Percentiles rank a stretch among this genome's conserved stretches.
Evolutionary conservation across 805 yeast genomes (phyloP).

Genomic region (Kodamaea neixiangensis): DNA sequence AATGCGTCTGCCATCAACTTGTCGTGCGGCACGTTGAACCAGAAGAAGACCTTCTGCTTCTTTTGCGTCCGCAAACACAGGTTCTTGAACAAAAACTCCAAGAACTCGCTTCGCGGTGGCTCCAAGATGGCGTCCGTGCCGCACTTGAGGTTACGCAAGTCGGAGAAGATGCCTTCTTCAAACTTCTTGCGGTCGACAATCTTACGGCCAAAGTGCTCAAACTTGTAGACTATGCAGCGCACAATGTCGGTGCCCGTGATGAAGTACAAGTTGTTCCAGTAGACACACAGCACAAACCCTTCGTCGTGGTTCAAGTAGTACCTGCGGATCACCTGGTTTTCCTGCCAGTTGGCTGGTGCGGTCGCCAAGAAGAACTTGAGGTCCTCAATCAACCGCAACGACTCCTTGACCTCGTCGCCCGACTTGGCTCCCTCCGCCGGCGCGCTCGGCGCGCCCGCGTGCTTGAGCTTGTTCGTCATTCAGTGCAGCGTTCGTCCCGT

Average conservation of each 20-base stretch:
- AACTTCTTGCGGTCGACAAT: constrained; percentile 87
- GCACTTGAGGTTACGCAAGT: constrained; percentile 80
- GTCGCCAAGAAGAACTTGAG: constrained; percentile 84
- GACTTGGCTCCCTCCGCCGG: constrained; percentile 7
- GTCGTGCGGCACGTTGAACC: constrained; percentile 96
- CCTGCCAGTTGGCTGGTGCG: constrained; percentile 95
- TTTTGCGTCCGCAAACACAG: constrained; percentile 91
- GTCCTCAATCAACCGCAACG: constrained; percentile 68
- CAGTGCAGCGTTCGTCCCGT: background rate
- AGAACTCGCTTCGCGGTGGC: constrained; percentile 79
- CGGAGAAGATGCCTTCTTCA: constrained; percentile 95
- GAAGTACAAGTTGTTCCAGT: constrained; percentile 87
- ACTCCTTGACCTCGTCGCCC: constrained; percentile 37
- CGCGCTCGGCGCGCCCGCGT: background rate
- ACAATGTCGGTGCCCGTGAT: constrained; percentile 97
- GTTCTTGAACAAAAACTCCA: constrained; percentile 81
- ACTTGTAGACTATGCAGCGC: constrained; percentile 83
- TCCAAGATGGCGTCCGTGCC: constrained; percentile 88
- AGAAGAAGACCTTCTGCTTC: constrained; percentile 94
- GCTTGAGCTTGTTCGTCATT: constrained; percentile 1
- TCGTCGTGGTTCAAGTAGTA: constrained; percentile 86
- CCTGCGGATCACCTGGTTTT: constrained; percentile 80
- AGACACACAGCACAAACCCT: constrained; percentile 89
- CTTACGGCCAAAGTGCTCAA: constrained; percentile 86
- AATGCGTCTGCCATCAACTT: constrained; percentile 89